Evolutionary conservation across 495 filamentous ascomycete genomes (phyloP).

Genomic region (Penicillium samsonianum): DNA sequence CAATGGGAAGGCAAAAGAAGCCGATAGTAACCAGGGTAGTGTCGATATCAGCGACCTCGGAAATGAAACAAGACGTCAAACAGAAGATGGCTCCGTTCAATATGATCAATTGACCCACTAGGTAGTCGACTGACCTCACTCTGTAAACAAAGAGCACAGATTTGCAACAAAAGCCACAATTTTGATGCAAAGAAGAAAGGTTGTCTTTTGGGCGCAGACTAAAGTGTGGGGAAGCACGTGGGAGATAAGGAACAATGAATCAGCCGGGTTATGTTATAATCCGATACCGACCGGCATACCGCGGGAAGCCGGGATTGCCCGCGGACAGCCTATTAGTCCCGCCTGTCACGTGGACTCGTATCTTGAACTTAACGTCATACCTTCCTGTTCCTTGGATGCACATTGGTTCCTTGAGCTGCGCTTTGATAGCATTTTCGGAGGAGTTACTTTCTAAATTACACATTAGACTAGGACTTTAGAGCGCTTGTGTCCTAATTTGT

Average conservation of each 20-base stretch:
- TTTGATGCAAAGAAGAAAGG: constrained; percentile 5
- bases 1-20: constrained; percentile 13
- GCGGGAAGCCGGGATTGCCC: constrained; percentile 26
- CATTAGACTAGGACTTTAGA: not conserved
- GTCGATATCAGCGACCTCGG: not conserved
- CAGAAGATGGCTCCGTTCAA: not conserved
- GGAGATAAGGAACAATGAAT: constrained; percentile 23
- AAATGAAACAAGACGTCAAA: not conserved
- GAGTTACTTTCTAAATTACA: not conserved
- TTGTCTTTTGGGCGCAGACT: constrained; percentile 9
- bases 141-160: not conserved
- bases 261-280: constrained; percentile 21
- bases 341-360: constrained; percentile 10
- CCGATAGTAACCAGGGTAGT: not conserved
- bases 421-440: constrained; percentile 2
- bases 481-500: constrained; percentile 10
- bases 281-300: constrained; percentile 16
- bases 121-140: not conserved
- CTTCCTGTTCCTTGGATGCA: not conserved
- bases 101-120: not conserved
- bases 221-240: constrained; percentile 16
- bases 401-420: not conserved
- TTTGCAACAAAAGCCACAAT: not conserved
- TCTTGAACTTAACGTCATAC: not conserved
- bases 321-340: constrained; percentile 4